Percentiles rank a stretch among this genome's conserved stretches.
Conservation (phyloP, 2,329 filamentous ascomycete genomes). For the Calonectria pauciramosa region DNA sequence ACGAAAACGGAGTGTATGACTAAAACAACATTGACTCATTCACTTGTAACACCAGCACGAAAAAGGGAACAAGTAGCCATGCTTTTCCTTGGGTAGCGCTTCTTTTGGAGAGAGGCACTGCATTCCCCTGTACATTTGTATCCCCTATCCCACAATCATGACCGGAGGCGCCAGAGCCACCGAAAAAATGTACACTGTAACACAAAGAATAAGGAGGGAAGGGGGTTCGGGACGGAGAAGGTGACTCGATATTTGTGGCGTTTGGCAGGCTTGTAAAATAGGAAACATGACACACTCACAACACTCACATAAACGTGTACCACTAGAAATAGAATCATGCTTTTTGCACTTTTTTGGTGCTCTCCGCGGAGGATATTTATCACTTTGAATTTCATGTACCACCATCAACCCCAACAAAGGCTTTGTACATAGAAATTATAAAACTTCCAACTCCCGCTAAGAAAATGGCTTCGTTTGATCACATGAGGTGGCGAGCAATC, state of each 20-base stretch:
- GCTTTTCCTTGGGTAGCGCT: neutral
- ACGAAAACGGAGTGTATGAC: constrained; percentile 3
- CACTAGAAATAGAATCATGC: neutral
- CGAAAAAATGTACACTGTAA: neutral
- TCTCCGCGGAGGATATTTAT: constrained; percentile 1
- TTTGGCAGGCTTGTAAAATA: constrained; percentile 20
- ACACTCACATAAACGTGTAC: constrained; percentile 21
- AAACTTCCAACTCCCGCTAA: constrained; percentile 1
- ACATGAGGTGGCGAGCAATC: constrained; percentile 1
- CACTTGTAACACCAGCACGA: neutral
- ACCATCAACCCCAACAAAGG: neutral
- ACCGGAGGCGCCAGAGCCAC: neutral
- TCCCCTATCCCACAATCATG: neutral
- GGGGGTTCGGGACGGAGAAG: neutral
- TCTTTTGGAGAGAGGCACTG: neutral
- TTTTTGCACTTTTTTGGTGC: constrained; percentile 13
- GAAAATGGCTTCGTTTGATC: neutral
- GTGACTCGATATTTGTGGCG: constrained; percentile 20
- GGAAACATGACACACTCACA: constrained; percentile 4
- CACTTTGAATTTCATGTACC: constrained; percentile 8
- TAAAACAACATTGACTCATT: neutral
- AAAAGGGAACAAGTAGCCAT: neutral
- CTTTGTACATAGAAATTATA: constrained; percentile 6
- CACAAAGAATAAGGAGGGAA: neutral
- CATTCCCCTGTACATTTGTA: neutral